Base-by-base conservation (phyloP, 139 green algal genomes). In the Spirogloea muscicola region DNA sequence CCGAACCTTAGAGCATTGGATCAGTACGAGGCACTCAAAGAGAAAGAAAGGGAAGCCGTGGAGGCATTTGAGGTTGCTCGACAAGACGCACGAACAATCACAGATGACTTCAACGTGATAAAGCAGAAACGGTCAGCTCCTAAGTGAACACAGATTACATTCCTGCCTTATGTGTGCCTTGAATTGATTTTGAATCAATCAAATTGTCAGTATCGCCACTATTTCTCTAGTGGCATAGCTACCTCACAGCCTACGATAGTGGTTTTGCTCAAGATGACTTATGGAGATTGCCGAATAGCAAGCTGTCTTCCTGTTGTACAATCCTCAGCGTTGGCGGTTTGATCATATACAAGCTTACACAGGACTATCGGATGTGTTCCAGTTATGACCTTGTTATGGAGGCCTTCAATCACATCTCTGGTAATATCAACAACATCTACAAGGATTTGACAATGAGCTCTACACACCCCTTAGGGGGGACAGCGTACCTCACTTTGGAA, bases 1-100 rank as follows among this genome's bases (percentile, higher is more conserved):
- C 92, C 92, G 71, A 97, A 97, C 76, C 70, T 95, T 62, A 94
- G 95, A 73, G 94, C 94, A 0, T 48, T 91, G 57, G 92, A 97
- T 68, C 94, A 98, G 86, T 98, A 95, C 81, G 87, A 93, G 48
- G 84, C 81, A 10, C 64, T 97, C 39, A 82, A 82, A 9, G 87
- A 90, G 40, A 77, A 88, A 65, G 92, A 98, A 82, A 80, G 58
- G 42, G 85, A 90, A 71, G 76, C 91, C 77, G 77, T 86, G 37
- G 58, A 87, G 44, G 89, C 87, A 59, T 74, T 96, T 60, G 91
- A 96, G 37, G 81, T 51, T 21, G 86, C 87, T 0, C 79, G 84
- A 7, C 44, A 83, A 39, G 85, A 91, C 38, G 74, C 76, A 10
- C 82, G 85, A 31, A 76, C 52, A 2, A 66, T 82, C 7, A 66